phyloP scores from a whole-genome alignment of 169 alveolate genomes.

The Plasmodium inui region DNA sequence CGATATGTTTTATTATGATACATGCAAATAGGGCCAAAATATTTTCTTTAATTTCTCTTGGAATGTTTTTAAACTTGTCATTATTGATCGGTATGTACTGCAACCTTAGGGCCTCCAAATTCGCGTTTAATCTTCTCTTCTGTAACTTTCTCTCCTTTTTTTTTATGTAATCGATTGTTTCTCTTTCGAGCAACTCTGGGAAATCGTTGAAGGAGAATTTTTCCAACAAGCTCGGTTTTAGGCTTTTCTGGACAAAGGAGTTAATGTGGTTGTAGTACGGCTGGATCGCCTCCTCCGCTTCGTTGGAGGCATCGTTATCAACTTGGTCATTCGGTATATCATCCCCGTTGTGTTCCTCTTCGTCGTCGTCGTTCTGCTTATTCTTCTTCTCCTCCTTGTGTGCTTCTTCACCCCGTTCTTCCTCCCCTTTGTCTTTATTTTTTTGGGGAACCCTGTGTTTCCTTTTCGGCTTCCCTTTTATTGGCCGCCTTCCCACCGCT shows the following conservation, averaged over 20 bases:
- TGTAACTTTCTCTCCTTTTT: conserved; percentile 28
- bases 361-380: not conserved
- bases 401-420: not conserved
- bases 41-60: conserved; percentile 57
- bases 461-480: not conserved
- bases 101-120: conserved; percentile 70
- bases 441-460: not conserved
- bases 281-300: not conserved
- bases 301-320: not conserved
- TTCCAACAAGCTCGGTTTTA: not conserved
- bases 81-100: conserved; percentile 71
- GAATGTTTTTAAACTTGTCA: conserved; percentile 49
- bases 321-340: not conserved
- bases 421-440: not conserved
- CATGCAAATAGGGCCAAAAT: conserved; percentile 72
- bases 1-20: conserved; percentile 62
- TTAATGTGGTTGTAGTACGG: not conserved
- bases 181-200: conserved; percentile 37
- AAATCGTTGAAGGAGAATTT: conserved; percentile 43
- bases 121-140: conserved; percentile 54
- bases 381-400: not conserved
- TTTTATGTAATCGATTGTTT: conserved; percentile 51
- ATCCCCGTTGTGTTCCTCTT: not conserved
- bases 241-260: not conserved
- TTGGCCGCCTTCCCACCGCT: not conserved